Conservation (phyloP, 2,329 filamentous ascomycete species). For the Claviceps quebecensis region DNA sequence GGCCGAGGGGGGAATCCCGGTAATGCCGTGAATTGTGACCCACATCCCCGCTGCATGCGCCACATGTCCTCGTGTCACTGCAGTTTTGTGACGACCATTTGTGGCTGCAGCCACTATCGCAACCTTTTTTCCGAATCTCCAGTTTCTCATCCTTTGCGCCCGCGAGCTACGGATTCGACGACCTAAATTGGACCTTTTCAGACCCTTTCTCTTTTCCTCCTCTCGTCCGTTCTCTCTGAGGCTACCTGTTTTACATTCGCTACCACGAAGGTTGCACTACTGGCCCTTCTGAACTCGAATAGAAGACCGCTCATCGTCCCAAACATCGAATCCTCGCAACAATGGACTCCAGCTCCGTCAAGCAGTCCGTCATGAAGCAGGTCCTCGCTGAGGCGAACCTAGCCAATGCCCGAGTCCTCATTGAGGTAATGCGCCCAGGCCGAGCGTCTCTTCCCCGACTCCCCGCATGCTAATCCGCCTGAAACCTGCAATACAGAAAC, state of each 20-base stretch:
- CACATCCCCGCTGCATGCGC: not conserved
- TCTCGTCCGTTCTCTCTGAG: not conserved
- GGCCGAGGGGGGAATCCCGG: constrained; percentile 11
- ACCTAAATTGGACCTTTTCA: too few species aligned
- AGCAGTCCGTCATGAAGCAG: constrained; percentile 51
- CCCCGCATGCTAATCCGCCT: constrained; percentile 4
- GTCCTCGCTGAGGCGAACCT: constrained; percentile 50
- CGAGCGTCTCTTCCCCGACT: not conserved
- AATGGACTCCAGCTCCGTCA: constrained; percentile 47
- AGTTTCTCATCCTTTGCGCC: not conserved
- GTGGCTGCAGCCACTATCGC: constrained; percentile 15
- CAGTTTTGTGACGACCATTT: not conserved
- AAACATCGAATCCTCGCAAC: not conserved
- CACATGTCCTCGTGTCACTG: not conserved
- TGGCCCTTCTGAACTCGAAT: not conserved
- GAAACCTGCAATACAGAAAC: constrained; percentile 38
- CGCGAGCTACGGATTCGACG: not conserved
- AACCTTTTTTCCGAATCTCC: not conserved
- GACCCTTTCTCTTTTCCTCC: not conserved
- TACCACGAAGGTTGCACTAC: too few species aligned
- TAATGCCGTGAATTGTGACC: not conserved
- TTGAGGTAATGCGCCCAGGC: constrained; percentile 39
- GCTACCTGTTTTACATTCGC: not conserved
- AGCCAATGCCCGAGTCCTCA: constrained; percentile 54
- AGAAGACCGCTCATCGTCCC: not conserved